Conservation (phyloP, 176 grass and related monocot genomes). For the Bolboschoenus planiculmis region DNA sequence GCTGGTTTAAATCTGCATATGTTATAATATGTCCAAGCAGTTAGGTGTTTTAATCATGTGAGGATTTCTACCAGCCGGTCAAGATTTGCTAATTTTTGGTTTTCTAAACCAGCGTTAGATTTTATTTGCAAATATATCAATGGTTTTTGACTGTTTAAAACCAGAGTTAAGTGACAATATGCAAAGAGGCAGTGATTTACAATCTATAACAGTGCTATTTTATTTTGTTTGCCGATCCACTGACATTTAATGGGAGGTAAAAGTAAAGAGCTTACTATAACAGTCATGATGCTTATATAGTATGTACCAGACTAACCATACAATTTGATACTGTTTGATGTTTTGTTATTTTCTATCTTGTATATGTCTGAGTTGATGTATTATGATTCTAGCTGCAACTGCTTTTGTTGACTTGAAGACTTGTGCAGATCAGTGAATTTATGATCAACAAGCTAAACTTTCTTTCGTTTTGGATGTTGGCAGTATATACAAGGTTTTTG, state of each 20-base stretch:
- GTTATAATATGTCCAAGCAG: background rate
- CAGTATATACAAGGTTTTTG: constrained; percentile 95
- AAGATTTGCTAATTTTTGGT: background rate
- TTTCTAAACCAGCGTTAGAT: background rate
- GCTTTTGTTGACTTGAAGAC: background rate
- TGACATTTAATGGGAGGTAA: background rate
- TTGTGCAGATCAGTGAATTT: background rate
- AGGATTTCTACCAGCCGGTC: background rate
- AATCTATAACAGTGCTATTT: background rate
- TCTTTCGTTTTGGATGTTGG: constrained; percentile 3
- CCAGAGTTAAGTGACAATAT: background rate
- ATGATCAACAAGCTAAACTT: background rate
- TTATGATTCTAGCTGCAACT: background rate
- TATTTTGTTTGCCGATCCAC: background rate
- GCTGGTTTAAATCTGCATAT: background rate
- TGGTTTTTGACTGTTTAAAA: background rate
- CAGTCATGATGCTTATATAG: background rate
- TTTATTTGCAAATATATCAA: background rate
- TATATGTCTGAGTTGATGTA: background rate
- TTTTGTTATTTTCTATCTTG: background rate
- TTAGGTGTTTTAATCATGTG: background rate
- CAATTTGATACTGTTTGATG: background rate
- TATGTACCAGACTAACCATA: background rate
- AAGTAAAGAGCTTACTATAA: background rate
- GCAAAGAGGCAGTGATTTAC: background rate